Percentiles rank a stretch among this genome's conserved stretches.
Evolutionary conservation across 2,329 filamentous ascomycete species (phyloP).

Genomic region (Penicillium decumbens): DNA sequence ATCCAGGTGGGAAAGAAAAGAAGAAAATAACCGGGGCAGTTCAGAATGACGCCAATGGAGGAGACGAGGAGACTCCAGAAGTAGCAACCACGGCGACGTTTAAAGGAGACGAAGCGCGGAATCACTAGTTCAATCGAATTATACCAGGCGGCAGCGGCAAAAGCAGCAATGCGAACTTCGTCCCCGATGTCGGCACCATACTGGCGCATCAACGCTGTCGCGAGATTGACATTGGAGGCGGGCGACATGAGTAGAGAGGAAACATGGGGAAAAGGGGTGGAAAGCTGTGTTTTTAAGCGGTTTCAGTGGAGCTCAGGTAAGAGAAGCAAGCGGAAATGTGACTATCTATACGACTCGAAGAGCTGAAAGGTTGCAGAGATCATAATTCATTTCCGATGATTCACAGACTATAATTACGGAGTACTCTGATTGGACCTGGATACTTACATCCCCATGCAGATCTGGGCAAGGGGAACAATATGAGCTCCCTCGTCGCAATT

Average conservation of each 20-base stretch:
- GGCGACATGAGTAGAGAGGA: slow-evolving; percentile 15
- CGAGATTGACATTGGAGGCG: slow-evolving; percentile 1
- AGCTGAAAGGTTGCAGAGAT: too few species aligned
- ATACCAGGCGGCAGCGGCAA: slow-evolving; percentile 22
- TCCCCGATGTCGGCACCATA: not conserved
- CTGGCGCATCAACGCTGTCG: slow-evolving; percentile 6
- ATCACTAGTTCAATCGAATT: slow-evolving; percentile 28
- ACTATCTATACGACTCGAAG: too few species aligned
- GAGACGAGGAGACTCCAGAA: slow-evolving; percentile 46
- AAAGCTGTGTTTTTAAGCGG: too few species aligned
- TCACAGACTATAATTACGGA: too few species aligned
- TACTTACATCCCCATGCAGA: too few species aligned
- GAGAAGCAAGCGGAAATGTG: not conserved
- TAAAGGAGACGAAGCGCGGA: slow-evolving; percentile 45
- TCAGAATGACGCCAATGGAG: slow-evolving; percentile 38
- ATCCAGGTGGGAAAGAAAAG: slow-evolving; percentile 37
- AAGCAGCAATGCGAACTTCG: slow-evolving; percentile 14
- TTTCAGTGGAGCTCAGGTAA: not conserved
- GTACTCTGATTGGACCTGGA: too few species aligned
- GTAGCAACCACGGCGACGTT: slow-evolving; percentile 41
- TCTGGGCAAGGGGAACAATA: too few species aligned
- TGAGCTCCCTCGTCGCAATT: too few species aligned
- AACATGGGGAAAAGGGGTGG: slow-evolving; percentile 10
- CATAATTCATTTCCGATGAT: too few species aligned
- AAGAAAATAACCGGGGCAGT: slow-evolving; percentile 42